phyloP scores from a whole-genome alignment of 768 basidiomycete genomes.

The Phaffia tasmanica region DNA sequence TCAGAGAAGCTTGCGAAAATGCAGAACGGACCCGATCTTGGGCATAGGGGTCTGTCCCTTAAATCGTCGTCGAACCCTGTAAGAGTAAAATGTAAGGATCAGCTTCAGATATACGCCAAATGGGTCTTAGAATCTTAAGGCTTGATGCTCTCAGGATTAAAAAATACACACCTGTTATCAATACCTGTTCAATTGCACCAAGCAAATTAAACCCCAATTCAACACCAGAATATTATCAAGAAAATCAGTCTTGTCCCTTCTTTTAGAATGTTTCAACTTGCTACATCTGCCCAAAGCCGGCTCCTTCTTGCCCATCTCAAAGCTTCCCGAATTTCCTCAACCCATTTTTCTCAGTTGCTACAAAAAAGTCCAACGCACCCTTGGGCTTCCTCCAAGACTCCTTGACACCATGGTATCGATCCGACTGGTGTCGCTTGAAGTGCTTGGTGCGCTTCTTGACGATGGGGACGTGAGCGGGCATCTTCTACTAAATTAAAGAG shows the following conservation, averaged over 20 bases:
- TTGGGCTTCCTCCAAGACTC: constrained; percentile 99
- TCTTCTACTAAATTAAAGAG: constrained; percentile 5
- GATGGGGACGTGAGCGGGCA: constrained; percentile 46
- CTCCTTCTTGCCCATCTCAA: neutral
- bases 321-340: neutral
- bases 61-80: constrained; percentile 38
- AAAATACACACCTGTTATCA: constrained; percentile 51
- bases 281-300: too few relatives aligned
- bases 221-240: neutral
- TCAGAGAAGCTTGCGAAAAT: neutral
- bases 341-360: neutral
- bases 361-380: constrained; percentile 38
- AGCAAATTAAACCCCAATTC: neutral
- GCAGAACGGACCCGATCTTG: constrained; percentile 52
- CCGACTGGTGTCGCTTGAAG: constrained; percentile 99
- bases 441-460: constrained; percentile 94
- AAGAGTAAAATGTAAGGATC: neutral
- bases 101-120: too few relatives aligned
- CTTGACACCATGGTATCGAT: constrained; percentile 93
- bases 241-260: neutral
- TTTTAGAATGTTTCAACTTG: too few relatives aligned
- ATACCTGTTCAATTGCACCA: constrained; percentile 47
- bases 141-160: too few relatives aligned
- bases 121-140: too few relatives aligned
- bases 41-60: constrained; percentile 96